A percentile compares a stretch with the other conserved stretches of the same genome.
These are phyloP conservation scores for Chalciporus sphaerocephalus DNA, from an alignment of 768 basidiomycete genomes.

Conservation along the genomic window DNA sequence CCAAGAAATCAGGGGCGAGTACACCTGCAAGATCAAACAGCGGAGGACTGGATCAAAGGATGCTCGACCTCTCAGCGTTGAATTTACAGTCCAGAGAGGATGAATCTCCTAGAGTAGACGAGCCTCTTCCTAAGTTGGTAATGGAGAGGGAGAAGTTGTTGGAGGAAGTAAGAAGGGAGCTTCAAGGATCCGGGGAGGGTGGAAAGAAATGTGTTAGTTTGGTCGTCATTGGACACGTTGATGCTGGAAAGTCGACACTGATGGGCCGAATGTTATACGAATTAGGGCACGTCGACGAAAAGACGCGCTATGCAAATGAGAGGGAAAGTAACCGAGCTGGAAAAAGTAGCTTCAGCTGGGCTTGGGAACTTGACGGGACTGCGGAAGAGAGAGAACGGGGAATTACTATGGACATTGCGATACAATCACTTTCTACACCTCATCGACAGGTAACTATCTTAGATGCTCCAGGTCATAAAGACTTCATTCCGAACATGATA, in stretches of 20 bases:
- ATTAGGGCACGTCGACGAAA: conserved; percentile 82
- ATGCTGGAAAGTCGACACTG: conserved; percentile 96
- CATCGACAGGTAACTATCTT: conserved; percentile 85
- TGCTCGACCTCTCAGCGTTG: conserved; percentile 70
- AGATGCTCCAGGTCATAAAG: conserved; percentile 95
- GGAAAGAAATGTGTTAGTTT: conserved; percentile 74
- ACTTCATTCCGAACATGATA: conserved; percentile 99
- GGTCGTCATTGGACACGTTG: conserved; percentile 96
- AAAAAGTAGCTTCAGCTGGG: conserved; percentile 95
- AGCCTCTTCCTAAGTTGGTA: conserved; percentile 58
- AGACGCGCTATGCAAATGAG: conserved; percentile 78
- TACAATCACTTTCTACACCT: conserved; percentile 69
- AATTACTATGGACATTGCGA: conserved; percentile 96
- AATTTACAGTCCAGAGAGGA: conserved; percentile 55
- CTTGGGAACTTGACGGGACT: conserved; percentile 94
- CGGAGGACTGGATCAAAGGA: conserved; percentile 46
- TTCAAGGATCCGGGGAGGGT: conserved; percentile 45
- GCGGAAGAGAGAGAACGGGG: conserved; percentile 95
- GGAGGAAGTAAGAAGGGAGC: conserved; percentile 62
- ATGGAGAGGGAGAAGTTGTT: conserved; percentile 78
- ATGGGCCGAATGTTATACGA: conserved; percentile 96
- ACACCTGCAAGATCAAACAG: conserved; percentile 37
- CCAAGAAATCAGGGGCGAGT: conserved; percentile 38
- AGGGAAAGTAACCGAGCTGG: conserved; percentile 85
- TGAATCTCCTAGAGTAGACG: conserved; percentile 33